Evolutionary conservation across 1,139 yeast species (phyloP).

Genomic region (Saccharomyces hybrid): DNA sequence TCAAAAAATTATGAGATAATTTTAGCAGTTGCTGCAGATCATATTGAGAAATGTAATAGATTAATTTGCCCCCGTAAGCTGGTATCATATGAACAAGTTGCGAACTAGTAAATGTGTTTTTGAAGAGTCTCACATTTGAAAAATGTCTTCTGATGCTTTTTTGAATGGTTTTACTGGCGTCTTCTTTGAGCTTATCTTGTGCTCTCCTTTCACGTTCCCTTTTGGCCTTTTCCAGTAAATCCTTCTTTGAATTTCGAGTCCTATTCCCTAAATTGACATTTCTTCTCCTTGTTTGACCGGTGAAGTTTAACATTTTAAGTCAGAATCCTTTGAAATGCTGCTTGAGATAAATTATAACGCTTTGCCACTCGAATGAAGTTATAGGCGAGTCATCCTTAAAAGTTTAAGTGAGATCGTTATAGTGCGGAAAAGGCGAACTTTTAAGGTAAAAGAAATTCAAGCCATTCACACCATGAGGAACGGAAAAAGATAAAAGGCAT

Average conservation of each 20-base stretch:
- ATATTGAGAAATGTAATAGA: slow-evolving; percentile 10
- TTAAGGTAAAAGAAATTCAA: background rate
- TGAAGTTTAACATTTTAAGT: slow-evolving; percentile 42
- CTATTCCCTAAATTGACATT: slow-evolving; percentile 68
- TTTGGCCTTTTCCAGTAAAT: slow-evolving; percentile 53
- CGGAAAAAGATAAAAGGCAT: background rate
- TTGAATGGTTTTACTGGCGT: slow-evolving; percentile 46
- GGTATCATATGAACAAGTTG: slow-evolving; percentile 10
- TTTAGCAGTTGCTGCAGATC: slow-evolving; percentile 4
- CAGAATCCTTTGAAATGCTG: background rate
- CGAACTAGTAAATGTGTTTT: slow-evolving; percentile 6
- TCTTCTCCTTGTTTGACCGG: slow-evolving; percentile 56
- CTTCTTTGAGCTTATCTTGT: slow-evolving; percentile 42
- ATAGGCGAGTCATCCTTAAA: background rate
- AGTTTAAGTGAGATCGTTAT: background rate
- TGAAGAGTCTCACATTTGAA: slow-evolving; percentile 25
- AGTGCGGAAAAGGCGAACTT: background rate
- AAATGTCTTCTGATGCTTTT: slow-evolving; percentile 37
- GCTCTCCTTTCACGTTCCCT: slow-evolving; percentile 64
- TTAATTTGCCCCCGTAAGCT: slow-evolving; percentile 22
- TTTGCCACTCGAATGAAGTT: background rate
- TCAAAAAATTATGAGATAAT: slow-evolving; percentile 4
- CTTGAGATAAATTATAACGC: background rate
- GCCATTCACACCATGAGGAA: background rate
- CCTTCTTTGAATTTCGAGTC: slow-evolving; percentile 21